phyloP scores from a whole-genome alignment of 371 early-diverging fungal species.

The Mucor irregularis region DNA sequence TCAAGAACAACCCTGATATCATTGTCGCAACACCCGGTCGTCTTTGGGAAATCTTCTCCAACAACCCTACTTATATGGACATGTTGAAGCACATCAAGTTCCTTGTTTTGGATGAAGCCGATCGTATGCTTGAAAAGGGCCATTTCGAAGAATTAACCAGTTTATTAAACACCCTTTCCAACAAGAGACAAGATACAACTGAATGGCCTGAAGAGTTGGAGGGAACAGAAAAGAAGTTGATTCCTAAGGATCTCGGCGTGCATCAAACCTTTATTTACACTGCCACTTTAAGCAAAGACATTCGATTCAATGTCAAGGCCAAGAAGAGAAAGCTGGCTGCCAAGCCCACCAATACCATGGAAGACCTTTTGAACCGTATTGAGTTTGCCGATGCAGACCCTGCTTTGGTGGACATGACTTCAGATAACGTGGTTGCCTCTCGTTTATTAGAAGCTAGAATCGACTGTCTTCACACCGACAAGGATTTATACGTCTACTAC shows the following conservation, averaged over 20 bases:
- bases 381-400: slow-evolving; percentile 77
- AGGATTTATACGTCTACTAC: slow-evolving; percentile 88
- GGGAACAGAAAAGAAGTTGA: slow-evolving; percentile 5
- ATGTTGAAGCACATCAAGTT: slow-evolving; percentile 56
- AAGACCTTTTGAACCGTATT: slow-evolving; percentile 70
- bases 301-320: slow-evolving; percentile 55
- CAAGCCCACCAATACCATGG: slow-evolving; percentile 24
- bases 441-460: slow-evolving; percentile 79
- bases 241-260: slow-evolving; percentile 21
- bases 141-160: slow-evolving; percentile 81
- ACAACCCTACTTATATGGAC: slow-evolving; percentile 60
- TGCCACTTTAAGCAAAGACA: slow-evolving; percentile 86
- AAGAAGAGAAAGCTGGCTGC: slow-evolving; percentile 42
- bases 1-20: slow-evolving; percentile 76
- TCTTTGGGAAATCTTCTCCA: slow-evolving; percentile 88
- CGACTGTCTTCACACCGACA: slow-evolving; percentile 83
- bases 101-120: slow-evolving; percentile 97
- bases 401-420: slow-evolving; percentile 69
- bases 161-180: slow-evolving; percentile 61
- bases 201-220: slow-evolving; percentile 45
- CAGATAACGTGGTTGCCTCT: slow-evolving; percentile 64
- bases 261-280: slow-evolving; percentile 96
- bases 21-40: slow-evolving; percentile 98
- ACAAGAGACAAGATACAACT: slow-evolving; percentile 48
- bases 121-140: slow-evolving; percentile 93